Evolutionary conservation across 2,329 filamentous ascomycete species (phyloP).

Genomic region (Paracamarosporium sp.): DNA sequence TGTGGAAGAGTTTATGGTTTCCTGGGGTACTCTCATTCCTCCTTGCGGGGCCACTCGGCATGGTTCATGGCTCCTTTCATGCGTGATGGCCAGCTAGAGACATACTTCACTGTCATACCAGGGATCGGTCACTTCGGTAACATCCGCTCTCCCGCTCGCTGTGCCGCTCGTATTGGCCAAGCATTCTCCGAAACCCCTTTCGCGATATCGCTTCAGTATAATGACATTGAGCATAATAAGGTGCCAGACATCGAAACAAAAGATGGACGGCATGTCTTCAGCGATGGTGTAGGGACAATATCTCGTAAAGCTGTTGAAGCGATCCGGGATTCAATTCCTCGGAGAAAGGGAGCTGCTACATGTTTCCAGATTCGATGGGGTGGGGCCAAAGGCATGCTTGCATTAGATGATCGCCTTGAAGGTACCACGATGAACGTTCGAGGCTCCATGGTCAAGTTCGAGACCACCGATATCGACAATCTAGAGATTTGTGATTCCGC

Average conservation of each 20-base stretch:
- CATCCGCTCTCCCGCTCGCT: slow-evolving; percentile 61
- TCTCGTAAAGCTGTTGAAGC: slow-evolving; percentile 57
- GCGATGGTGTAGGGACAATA: slow-evolving; percentile 77
- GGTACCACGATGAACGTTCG: slow-evolving; percentile 68
- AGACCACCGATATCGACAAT: slow-evolving; percentile 53
- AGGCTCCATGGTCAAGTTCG: slow-evolving; percentile 79
- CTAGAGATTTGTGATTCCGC: slow-evolving; percentile 75
- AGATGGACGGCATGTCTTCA: slow-evolving; percentile 64
- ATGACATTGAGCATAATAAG: background rate
- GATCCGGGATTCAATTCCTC: slow-evolving; percentile 59
- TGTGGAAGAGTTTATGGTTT: slow-evolving; percentile 15
- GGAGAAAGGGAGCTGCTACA: slow-evolving; percentile 50
- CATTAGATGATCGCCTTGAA: slow-evolving; percentile 66
- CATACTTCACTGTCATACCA: slow-evolving; percentile 10
- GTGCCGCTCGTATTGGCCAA: slow-evolving; percentile 64
- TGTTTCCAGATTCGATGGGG: slow-evolving; percentile 76
- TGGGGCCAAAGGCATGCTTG: slow-evolving; percentile 79
- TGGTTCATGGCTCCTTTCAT: slow-evolving; percentile 24
- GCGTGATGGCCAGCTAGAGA: background rate
- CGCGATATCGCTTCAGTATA: slow-evolving; percentile 58
- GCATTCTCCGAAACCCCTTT: slow-evolving; percentile 79
- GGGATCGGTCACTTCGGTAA: slow-evolving; percentile 35
- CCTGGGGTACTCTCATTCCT: slow-evolving; percentile 20
- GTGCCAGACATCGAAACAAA: slow-evolving; percentile 60
- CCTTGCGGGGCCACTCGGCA: slow-evolving; percentile 13